These are phyloP conservation scores for Inonotus hispidus DNA, from an alignment of 1,284 basidiomycete genomes.

Conservation along the genomic window DNA sequence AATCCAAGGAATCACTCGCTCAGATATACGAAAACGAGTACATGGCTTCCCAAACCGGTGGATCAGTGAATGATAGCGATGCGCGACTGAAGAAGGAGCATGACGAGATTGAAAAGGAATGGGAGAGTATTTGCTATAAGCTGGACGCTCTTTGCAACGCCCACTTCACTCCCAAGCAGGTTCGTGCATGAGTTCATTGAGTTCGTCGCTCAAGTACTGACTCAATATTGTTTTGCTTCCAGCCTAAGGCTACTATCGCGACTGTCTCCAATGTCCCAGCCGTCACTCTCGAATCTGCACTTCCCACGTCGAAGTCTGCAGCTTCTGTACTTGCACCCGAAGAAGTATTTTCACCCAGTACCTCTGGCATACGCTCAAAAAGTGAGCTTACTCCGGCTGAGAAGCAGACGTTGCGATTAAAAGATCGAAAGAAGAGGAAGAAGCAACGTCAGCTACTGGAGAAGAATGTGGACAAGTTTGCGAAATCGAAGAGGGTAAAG, in stretches of 20 bases:
- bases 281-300: conserved; percentile 84
- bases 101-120: conserved; percentile 75
- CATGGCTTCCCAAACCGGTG: conserved; percentile 56
- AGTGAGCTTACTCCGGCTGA: conserved; percentile 85
- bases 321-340: conserved; percentile 90
- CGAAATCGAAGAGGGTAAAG: conserved; percentile 37
- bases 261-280: conserved; percentile 84
- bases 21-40: conserved; percentile 98
- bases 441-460: conserved; percentile 68
- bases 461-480: conserved; percentile 62
- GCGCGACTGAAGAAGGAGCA: conserved; percentile 88
- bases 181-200: conserved; percentile 35
- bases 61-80: conserved; percentile 72
- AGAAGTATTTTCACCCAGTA: conserved; percentile 72
- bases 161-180: conserved; percentile 93
- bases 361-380: conserved; percentile 52
- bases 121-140: conserved; percentile 86
- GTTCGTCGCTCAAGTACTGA: neutral
- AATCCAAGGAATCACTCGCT: conserved; percentile 84
- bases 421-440: conserved; percentile 72
- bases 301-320: conserved; percentile 77
- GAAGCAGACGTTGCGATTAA: conserved; percentile 70
- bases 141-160: conserved; percentile 93
- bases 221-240: conserved; percentile 11
- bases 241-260: conserved; percentile 90